Evolutionary conservation across 78 protist species (phyloP), one percentile per base, ranked within the genome.

Genomic region (Tieghemostelium lacteum): DNA sequence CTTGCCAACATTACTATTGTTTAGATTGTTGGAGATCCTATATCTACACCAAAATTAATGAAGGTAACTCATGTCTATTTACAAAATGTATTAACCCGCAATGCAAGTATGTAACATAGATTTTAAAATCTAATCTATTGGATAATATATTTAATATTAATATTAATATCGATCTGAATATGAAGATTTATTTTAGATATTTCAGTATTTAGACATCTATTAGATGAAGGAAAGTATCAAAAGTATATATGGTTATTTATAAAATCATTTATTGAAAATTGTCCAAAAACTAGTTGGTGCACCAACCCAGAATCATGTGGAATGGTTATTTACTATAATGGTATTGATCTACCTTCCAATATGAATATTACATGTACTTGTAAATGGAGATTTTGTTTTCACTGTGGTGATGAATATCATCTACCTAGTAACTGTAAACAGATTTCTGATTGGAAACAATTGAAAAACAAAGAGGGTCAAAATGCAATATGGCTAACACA

Each of bases 361-460:
- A n/a, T 77, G 8, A 77, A 77, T 65, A 55, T 77, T 0, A 65
- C 55, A 50, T 77, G 87, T 37, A 52, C 58, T 12, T 77, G 87
- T 36, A 52, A 63, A 6, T 77, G 87, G 87, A 63, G 39, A 42
- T 77, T 77, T 52, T 77, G 87, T 40, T 77, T 77, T 50, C 75
- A 75, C 28, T 77, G 87, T 77, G 87, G 87, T 3, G 58, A 77
- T 49, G 87, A 77, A 26, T 31, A 33, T 6, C 87, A 77, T 37
- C 29, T 40, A 0, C 87, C 87, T 0, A 20, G 69, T 4, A 52
- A 58, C 5, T 77, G 87, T 52, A 57, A 37, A 8, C 75, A 77
- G 33, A 37, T 77, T 1, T n/a, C 36, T 1, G 87, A 77, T 77
- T 77, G 87, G 87, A 77, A 67, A 65, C 19, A 17, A 24, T 65